Evolutionary conservation across 768 basidiomycete genomes (phyloP), one percentile per base, ranked within the genome.

Genomic region (Suillus decipiens): DNA sequence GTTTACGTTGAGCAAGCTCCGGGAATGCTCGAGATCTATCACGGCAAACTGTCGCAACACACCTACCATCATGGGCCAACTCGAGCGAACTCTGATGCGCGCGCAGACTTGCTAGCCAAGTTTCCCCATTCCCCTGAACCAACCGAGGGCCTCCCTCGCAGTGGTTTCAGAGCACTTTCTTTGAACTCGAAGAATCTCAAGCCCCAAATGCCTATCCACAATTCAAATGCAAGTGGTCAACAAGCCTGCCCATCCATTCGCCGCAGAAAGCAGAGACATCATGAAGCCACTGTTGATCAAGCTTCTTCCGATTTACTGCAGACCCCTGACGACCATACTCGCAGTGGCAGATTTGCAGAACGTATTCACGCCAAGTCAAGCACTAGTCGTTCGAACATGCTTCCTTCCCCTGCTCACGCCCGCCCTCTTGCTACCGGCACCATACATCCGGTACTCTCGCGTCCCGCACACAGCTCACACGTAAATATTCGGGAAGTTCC

Each of bases 61-160:
- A 15, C n/a, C 39, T 47, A 34, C 17, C 36, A 53, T 33, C n/a
- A 60, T 39, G 34, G 33, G 10, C 57, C 43, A n/a, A n/a, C 34
- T 36, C 43, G 2, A 2, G 65, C 60, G 7, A 39, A 53, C 41
- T 42, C 47, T 22, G 43, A 55, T 10, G 34, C 64, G 1, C 57
- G 60, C 19, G 12, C 12, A 12, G 55, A 61, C 53, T 41, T 66
- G 31, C 56, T 66, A 11, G 63, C 60, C 33, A 28, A 45, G 42
- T 67, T 64, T 50, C 66, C 67, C 4, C 6, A 34, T 41, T 55
- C 65, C 1, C 66, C 63, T 19, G 14, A 37, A 12, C 59, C 63
- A 50, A 62, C 63, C 66, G 63, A 19, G 33, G 50, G 24, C 62
- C 22, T 62, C 10, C 43, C 62, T 1, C 67, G 50, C 24, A 58